Conservation (phyloP, 208 protist species). For the Wallacemonas sp. region DNA sequence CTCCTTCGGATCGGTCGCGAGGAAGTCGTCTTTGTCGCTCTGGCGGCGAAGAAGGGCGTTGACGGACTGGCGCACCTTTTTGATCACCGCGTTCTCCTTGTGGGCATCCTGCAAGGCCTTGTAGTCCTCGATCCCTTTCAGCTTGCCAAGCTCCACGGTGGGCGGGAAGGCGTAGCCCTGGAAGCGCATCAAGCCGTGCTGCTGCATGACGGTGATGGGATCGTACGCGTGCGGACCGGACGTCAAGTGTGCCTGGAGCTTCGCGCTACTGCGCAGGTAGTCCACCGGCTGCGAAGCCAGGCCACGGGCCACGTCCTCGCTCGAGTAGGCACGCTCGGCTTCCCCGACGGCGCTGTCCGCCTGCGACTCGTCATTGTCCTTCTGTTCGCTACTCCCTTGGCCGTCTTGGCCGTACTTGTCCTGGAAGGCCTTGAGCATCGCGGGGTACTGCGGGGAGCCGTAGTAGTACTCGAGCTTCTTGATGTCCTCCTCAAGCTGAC, state of each 20-base stretch:
- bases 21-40: conserved; percentile 48
- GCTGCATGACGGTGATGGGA: conserved; percentile 78
- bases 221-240: conserved; percentile 76
- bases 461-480: conserved; percentile 87
- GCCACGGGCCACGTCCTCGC: conserved; percentile 57
- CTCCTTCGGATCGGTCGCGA: conserved; percentile 37
- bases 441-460: conserved; percentile 68
- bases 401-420: conserved; percentile 53
- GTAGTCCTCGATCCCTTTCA: conserved; percentile 53
- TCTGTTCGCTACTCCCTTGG: not conserved
- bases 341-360: conserved; percentile 8
- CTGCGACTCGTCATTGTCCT: not conserved
- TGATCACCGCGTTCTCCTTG: conserved; percentile 37
- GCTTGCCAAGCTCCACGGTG: conserved; percentile 69
- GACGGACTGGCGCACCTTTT: conserved; percentile 31
- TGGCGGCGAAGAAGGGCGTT: conserved; percentile 43
- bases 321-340: conserved; percentile 39
- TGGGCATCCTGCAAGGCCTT: conserved; percentile 24
- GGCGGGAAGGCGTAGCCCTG: conserved; percentile 89
- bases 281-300: conserved; percentile 78
- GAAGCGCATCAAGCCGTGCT: conserved; percentile 77
- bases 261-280: conserved; percentile 63
- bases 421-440: conserved; percentile 66
- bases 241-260: conserved; percentile 61
- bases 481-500: conserved; percentile 71